Evolutionary conservation across 2,329 filamentous ascomycete species (phyloP), one percentile per base, ranked within the genome.

Genomic region (Cyphellophora europaea): DNA sequence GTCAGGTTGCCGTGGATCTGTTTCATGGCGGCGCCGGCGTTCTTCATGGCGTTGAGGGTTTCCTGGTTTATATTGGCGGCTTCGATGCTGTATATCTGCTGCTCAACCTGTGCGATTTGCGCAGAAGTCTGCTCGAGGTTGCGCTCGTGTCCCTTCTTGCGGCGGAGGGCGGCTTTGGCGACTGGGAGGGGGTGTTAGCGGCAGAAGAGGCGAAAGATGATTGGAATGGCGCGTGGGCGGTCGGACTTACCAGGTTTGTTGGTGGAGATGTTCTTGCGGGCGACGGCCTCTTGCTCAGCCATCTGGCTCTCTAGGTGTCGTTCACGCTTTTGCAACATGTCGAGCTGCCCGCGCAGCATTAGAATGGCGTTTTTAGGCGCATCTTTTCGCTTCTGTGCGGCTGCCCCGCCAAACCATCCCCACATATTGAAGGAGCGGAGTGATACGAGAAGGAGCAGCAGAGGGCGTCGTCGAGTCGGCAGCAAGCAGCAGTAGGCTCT

Each of bases 61-160:
- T 95, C 88, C 64, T 89, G 80, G 71, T 98, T 98, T 69, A 98
- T 95, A 59, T 96, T 98, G 43, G 91, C 91, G 31, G 88, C 86
- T 63, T 98, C 91, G 67, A 98, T 96, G 41, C 84, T 81, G 60
- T 91, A 91, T 55, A 96, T 93, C 60, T 98, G 87, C 55, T 88
- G 82, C 61, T 98, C 91, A 29, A 98, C 71, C 14, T 91, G 93
- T 51, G 79, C 77, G 54, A 96, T 93, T 64, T 96, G 89, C 19
- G 82, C 77, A 40, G 77, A 73, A 2, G 89, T 96, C 64, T 95
- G 88, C 49, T 94, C 86, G 40, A 95, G 75, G 37, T 84, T 85
- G 60, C 88, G 82, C 62, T 96, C 87, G 53, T 91, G 85, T 49
- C 78, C 72, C 74, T 98, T 96, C 76, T 96, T 96, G 61, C 89